Base-by-base conservation (phyloP, 176 grass and related monocot species). In the Avena eriantha region DNA sequence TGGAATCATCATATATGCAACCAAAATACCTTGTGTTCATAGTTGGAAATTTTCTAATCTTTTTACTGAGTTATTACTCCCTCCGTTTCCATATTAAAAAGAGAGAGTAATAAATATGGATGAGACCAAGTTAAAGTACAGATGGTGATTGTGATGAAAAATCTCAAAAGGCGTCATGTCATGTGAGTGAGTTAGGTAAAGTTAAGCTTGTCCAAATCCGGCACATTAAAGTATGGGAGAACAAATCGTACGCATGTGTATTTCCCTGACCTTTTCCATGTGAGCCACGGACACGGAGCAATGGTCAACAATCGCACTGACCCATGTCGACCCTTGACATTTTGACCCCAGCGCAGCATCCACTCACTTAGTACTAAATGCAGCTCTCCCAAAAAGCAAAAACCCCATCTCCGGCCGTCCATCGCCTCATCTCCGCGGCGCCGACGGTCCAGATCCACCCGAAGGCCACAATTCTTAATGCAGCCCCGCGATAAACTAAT, bases 301-400 rank as follows among this genome's bases (percentile, higher is more conserved):
- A 64, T 56, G 59, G 89, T 86, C 89, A 82, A 87, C 80, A 86
- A 73, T 51, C 53, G 61, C 65, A 55, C 80, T 76, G 71, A 90
- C 89, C 29, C 89, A 36, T 87, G 89, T 83, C 45, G 45, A 47
- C 84, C 77, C 72, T 90, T 86, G 84, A 90, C 89, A 70, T 83
- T 79, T 86, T 90, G 84, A 87, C 89, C 65, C 74, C 14, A 78
- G n/a, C 50, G 56, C 69, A 65, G 18, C 69, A 60, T 43, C 84
- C 58, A 64, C 83, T 76, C 73, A 53, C 39, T 41, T 41, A 41
- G 39, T 41, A 41, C 39, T 41, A 41, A 41, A 41, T 41, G 39
- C 39, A 41, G 7, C 39, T 41, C 39, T 41, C 39, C 31, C 46
- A 0, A 58, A 12, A 23, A 9, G 10, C 0, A 14, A 29, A 12